Conservation (phyloP, 768 basidiomycete genomes). For the Chalciporus piperatus region DNA sequence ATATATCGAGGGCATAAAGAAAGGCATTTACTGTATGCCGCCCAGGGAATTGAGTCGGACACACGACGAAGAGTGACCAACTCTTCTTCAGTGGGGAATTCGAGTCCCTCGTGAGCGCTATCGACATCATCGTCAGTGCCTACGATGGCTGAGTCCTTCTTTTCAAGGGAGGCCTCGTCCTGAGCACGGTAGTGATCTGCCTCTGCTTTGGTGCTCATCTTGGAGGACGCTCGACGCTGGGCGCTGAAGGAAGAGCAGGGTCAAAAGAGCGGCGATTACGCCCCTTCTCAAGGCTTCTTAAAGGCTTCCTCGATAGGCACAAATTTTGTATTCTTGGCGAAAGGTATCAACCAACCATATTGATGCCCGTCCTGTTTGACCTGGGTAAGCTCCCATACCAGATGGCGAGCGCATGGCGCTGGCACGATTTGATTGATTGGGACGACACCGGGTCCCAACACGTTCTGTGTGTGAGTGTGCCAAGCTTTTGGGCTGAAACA, state of each 20-base stretch:
- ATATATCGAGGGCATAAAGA: neutral
- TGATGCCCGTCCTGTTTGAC: too few species aligned
- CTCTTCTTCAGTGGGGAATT: constrained; percentile 66
- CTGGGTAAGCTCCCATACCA: too few species aligned
- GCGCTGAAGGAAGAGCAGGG: neutral
- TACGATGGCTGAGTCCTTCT: constrained; percentile 17
- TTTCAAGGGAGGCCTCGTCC: constrained; percentile 11
- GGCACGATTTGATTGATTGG: too few species aligned
- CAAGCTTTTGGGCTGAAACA: too few species aligned
- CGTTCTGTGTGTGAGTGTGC: too few species aligned
- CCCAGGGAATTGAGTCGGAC: constrained; percentile 57
- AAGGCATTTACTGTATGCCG: constrained; percentile 37
- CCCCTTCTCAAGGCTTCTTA: too few species aligned
- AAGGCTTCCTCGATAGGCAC: too few species aligned
- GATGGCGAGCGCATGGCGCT: too few species aligned
- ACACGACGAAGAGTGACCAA: constrained; percentile 55
- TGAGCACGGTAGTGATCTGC: constrained; percentile 10
- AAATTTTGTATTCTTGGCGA: too few species aligned
- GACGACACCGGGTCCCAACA: too few species aligned
- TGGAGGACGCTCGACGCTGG: constrained; percentile 2
- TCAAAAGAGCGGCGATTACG: too few species aligned
- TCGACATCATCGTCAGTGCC: constrained; percentile 31
- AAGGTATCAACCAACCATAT: too few species aligned
- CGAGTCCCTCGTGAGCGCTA: constrained; percentile 48
- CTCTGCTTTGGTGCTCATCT: constrained; percentile 9